phyloP scores from a whole-genome alignment of 176 grass and related monocot species.

The Paspalum vaginatum region DNA sequence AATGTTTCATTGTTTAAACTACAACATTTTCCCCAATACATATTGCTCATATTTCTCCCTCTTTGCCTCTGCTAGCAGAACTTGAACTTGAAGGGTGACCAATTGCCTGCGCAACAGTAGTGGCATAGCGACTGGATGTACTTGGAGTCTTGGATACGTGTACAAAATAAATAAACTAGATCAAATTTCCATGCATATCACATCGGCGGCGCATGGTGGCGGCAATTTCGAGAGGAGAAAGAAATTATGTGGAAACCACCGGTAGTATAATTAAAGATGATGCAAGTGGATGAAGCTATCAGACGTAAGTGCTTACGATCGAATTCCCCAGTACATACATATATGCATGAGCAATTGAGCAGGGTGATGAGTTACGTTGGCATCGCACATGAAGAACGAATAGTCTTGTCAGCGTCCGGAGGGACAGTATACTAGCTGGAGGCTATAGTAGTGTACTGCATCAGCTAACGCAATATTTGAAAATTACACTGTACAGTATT shows the following conservation, averaged over 20 bases:
- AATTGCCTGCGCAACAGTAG: no score
- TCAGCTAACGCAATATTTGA: conserved; percentile 10
- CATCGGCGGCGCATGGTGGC: no score
- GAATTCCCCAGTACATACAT: background rate
- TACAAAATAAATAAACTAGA: no score
- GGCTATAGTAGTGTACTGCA: background rate
- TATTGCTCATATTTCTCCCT: no score
- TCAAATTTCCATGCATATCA: no score
- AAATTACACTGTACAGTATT: background rate
- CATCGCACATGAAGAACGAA: background rate
- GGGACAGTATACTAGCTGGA: background rate
- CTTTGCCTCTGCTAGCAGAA: no score
- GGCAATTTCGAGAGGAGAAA: background rate
- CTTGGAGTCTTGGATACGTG: no score
- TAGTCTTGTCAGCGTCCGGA: background rate
- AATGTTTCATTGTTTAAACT: background rate
- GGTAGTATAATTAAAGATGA: background rate
- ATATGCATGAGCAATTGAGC: background rate
- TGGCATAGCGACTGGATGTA: no score
- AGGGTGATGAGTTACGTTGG: background rate
- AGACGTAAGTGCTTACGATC: conserved; percentile 20
- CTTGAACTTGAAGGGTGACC: no score
- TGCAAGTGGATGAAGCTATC: conserved; percentile 16
- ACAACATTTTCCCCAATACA: background rate
- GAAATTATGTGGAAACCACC: background rate